Evolutionary conservation across 2,329 filamentous ascomycete genomes (phyloP).

Genomic region (Cyanodermella asteris): DNA sequence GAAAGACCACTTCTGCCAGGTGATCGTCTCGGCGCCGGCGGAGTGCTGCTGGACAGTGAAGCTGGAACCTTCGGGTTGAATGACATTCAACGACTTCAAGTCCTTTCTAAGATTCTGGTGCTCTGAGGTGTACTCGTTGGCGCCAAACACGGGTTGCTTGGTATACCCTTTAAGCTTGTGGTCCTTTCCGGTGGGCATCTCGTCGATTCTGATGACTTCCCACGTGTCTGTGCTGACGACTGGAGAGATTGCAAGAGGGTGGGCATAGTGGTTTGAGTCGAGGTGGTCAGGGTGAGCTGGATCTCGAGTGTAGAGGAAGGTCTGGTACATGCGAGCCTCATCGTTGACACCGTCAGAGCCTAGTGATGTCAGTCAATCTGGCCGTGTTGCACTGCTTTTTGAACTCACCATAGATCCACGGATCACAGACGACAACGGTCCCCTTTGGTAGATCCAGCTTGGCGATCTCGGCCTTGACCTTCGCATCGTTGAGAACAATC

Average conservation of each 20-base stretch:
- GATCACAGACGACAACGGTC: conserved; percentile 33
- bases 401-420: conserved; percentile 46
- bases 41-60: conserved; percentile 31
- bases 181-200: conserved; percentile 44
- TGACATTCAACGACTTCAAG: conserved; percentile 40
- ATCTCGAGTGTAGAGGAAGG: conserved; percentile 45
- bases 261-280: conserved; percentile 49
- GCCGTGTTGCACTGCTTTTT: background rate
- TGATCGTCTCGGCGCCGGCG: conserved; percentile 30
- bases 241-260: conserved; percentile 44
- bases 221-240: conserved; percentile 40
- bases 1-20: conserved; percentile 47
- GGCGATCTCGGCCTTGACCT: conserved; percentile 34
- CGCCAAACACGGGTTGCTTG: conserved; percentile 32
- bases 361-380: conserved; percentile 8
- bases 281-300: conserved; percentile 33
- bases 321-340: conserved; percentile 34
- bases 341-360: conserved; percentile 30
- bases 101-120: conserved; percentile 37
- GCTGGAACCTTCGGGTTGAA: conserved; percentile 42
- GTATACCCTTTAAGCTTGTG: conserved; percentile 31
- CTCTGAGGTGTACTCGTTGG: conserved; percentile 45
- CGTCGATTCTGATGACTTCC: conserved; percentile 47
- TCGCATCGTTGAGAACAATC: conserved; percentile 30
- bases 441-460: conserved; percentile 37